These are phyloP conservation scores for Auxenochlorella pyrenoidosa DNA, from an alignment of 139 green algal species.

Conservation along the genomic window DNA sequence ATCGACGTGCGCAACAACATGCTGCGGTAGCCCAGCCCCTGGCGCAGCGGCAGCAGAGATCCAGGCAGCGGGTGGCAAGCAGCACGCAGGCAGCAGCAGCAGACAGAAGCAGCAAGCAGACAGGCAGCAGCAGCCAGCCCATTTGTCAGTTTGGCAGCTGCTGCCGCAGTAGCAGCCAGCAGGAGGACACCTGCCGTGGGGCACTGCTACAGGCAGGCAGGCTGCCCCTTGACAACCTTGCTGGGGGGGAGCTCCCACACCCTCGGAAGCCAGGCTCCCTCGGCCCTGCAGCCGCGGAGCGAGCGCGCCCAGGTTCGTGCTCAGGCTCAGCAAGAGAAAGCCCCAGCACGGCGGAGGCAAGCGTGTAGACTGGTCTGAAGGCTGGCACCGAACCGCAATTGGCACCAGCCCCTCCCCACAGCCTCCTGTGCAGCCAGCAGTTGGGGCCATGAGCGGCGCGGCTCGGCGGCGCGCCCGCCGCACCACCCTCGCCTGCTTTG, in stretches of 20 bases:
- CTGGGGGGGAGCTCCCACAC: too few relatives aligned
- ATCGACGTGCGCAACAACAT: constrained; percentile 39
- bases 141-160: too few relatives aligned
- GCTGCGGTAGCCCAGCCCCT: background rate
- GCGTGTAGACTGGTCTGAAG: too few relatives aligned
- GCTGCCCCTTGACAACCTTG: background rate
- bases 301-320: background rate
- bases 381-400: too few relatives aligned
- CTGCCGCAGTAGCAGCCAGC: background rate
- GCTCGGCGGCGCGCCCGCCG: background rate
- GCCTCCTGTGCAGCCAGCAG: background rate
- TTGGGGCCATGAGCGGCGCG: background rate
- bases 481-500: constrained; percentile 45
- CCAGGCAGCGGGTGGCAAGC: background rate
- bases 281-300: background rate
- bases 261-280: background rate
- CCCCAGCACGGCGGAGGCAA: too few relatives aligned
- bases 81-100: background rate
- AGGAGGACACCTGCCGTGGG: background rate
- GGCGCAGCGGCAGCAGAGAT: background rate
- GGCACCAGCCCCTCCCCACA: too few relatives aligned
- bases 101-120: background rate
- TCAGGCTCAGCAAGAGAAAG: background rate
- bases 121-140: background rate
- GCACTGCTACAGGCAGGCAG: background rate